phyloP scores from a whole-genome alignment of 2,329 filamentous ascomycete species.

The Tolypocladium inflatum region DNA sequence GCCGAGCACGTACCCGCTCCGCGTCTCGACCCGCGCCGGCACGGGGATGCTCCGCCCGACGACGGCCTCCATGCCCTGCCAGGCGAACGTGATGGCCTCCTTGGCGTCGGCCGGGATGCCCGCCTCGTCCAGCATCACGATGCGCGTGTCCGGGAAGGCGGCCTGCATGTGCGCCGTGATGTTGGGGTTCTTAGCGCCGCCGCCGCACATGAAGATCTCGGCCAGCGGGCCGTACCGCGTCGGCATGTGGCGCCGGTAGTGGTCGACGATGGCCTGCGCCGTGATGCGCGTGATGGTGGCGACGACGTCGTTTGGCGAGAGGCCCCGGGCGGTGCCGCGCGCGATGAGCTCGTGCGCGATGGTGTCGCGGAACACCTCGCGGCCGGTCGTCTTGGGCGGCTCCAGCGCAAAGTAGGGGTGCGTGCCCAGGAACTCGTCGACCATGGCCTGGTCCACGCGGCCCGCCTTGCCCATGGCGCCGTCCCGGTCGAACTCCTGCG shows the following conservation, averaged over 20 bases:
- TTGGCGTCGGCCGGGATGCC: conserved; percentile 48
- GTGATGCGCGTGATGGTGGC: conserved; percentile 52
- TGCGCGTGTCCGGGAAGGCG: conserved; percentile 35
- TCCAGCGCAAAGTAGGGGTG: conserved; percentile 40
- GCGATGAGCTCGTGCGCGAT: conserved; percentile 41
- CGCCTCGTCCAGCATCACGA: conserved; percentile 47
- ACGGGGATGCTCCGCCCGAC: conserved; percentile 45
- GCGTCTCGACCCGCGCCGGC: conserved; percentile 41
- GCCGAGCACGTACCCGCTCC: conserved; percentile 40
- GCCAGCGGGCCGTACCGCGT: conserved; percentile 28
- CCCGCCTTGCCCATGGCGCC: conserved; percentile 40
- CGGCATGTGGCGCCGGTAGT: conserved; percentile 37
- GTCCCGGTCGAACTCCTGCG: conserved; percentile 39
- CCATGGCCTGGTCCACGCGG: conserved; percentile 38
- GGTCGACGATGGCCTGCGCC: conserved; percentile 44
- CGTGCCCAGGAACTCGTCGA: conserved; percentile 36
- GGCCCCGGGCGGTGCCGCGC: conserved; percentile 31
- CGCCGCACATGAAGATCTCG: conserved; percentile 53
- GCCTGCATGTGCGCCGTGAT: conserved; percentile 42
- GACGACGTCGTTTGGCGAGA: conserved; percentile 41
- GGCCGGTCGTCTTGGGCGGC: conserved; percentile 48
- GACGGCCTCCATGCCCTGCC: conserved; percentile 50
- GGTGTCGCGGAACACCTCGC: conserved; percentile 50
- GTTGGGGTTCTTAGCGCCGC: conserved; percentile 47
- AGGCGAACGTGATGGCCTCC: conserved; percentile 45